Base-by-base conservation (phyloP, 2,329 filamentous ascomycete species). In the Ophiostoma australiae region DNA sequence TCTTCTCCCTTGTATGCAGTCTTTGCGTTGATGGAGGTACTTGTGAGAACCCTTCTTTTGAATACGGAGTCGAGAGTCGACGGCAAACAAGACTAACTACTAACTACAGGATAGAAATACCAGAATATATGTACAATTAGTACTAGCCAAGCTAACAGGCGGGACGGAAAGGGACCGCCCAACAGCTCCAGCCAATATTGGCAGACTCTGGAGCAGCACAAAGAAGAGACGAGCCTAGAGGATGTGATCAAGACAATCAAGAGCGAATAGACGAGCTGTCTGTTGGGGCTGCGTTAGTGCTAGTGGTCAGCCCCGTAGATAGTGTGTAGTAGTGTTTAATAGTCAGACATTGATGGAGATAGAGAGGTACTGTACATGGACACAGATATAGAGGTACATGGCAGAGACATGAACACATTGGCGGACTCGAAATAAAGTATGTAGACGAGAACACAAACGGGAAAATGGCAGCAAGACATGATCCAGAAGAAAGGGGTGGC, bases 1-100 rank as follows among this genome's bases (percentile, higher is more conserved):
- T 58, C 52, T 58, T 8, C 52, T 58, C 52, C 52, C 52, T 58
- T 23, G 52, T 58, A 58, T 58, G 52, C 52, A 58, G 52, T 58
- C 23, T 23, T 58, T 27, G n/a, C 6, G 17, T 48, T 48, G 7
- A 27, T 27, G 23, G n/a, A 27, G 8, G 44, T 58, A 58, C 52
- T 58, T 58, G n/a, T 27, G 52, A 27, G 52, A 48, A 15, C 39
- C 39, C 15, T 41, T 41, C 39, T 41, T 41, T 41, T 41, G 39
- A 41, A 10, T 13, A 41, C 39, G 39, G 39, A 41, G 39, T 11
- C 39, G 15, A 41, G n/a, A n/a, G 35, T 37, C 6, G 35, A 37
- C 35, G 4, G 10, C 4, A 7, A 39, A 39, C 37, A 39, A 39
- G 37, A 39, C 37, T 8, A 37, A 37, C 4, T 39, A 39, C 8